Evolutionary conservation across 116 monocot species (phyloP).

Genomic region (Cymodocea nodosa): DNA sequence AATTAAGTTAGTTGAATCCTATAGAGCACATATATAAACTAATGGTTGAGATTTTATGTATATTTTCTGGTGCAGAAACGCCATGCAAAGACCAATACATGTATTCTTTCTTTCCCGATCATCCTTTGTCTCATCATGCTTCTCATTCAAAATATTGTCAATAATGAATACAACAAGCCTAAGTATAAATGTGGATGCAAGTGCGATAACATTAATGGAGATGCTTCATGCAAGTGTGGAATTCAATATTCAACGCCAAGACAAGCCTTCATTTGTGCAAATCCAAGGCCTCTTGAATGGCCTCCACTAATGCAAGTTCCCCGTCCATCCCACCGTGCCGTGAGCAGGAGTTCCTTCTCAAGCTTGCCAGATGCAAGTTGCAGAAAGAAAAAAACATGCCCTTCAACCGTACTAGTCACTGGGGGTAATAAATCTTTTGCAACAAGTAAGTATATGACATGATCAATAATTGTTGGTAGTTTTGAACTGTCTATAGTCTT

Average conservation of each 20-base stretch:
- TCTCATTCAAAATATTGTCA: constrained; percentile 2
- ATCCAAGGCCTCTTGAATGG: constrained; percentile 4
- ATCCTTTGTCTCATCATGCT: constrained; percentile 9
- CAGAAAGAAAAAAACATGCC: constrained; percentile 3
- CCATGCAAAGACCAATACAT: constrained; percentile 6
- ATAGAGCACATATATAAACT: neutral
- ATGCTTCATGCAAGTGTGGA: constrained; percentile 7
- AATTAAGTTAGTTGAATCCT: neutral
- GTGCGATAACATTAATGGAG: constrained; percentile 2
- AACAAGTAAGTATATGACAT: constrained; percentile 5
- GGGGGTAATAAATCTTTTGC: constrained; percentile 6
- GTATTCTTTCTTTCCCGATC: constrained; percentile 11
- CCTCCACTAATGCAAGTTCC: constrained; percentile 15
- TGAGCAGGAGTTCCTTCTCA: neutral
- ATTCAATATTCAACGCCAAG: constrained; percentile 5
- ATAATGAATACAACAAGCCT: neutral
- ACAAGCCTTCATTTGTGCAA: constrained; percentile 1
- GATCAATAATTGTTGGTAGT: neutral
- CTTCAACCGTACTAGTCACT: constrained; percentile 14
- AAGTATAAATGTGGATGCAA: constrained; percentile 10
- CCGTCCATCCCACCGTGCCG: constrained; percentile 1
- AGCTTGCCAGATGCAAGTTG: constrained; percentile 13
- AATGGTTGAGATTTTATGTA: neutral
- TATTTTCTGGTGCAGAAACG: constrained; percentile 12
- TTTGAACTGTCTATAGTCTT: neutral